phyloP scores from a whole-genome alignment of 176 grass and related monocot species.

The Lolium multiflorum region DNA sequence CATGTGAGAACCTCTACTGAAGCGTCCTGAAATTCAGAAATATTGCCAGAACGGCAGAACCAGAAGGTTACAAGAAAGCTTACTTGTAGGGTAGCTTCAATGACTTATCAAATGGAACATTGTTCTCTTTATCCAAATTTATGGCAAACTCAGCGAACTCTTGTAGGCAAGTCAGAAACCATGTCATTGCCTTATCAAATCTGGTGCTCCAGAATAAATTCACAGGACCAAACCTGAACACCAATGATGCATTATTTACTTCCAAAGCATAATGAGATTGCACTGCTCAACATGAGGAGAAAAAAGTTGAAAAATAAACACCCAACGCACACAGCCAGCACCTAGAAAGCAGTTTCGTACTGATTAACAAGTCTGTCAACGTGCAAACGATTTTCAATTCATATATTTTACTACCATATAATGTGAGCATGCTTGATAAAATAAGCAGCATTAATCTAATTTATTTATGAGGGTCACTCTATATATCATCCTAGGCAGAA shows the following conservation, averaged over 20 bases:
- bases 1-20: neutral
- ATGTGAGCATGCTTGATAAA: too few relatives aligned
- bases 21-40: neutral
- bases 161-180: slow-evolving; percentile 93
- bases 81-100: slow-evolving; percentile 96
- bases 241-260: slow-evolving; percentile 18
- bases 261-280: neutral
- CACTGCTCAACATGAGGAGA: neutral
- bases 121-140: slow-evolving; percentile 84
- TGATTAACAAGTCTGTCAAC: slow-evolving; percentile 5
- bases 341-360: neutral
- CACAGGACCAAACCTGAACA: slow-evolving; percentile 93
- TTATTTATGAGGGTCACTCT: neutral
- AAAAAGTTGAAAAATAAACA: neutral
- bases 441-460: neutral
- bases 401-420: slow-evolving; percentile 1
- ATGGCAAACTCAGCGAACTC: slow-evolving; percentile 89
- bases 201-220: slow-evolving; percentile 99
- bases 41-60: neutral
- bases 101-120: slow-evolving; percentile 89
- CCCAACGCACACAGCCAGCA: neutral
- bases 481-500: slow-evolving; percentile 28
- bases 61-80: slow-evolving; percentile 31
- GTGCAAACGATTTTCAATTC: neutral
- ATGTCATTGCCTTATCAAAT: slow-evolving; percentile 98